Percentiles rank a stretch among this genome's conserved stretches.
Evolutionary conservation across 2,329 filamentous ascomycete genomes (phyloP).

Genomic region (Neoarthrinium moseri): DNA sequence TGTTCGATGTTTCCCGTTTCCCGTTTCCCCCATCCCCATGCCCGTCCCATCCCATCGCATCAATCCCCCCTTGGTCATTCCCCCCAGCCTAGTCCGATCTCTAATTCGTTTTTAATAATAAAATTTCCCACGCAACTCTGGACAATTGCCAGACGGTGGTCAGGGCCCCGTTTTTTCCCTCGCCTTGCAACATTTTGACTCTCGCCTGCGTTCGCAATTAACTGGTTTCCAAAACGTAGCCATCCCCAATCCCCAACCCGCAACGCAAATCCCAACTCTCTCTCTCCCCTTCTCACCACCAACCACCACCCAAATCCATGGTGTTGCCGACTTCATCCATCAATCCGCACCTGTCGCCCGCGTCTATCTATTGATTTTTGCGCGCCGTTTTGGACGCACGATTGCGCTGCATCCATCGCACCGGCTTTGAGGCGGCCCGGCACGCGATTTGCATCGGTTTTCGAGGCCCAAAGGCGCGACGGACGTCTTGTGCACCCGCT

Average conservation of each 20-base stretch:
- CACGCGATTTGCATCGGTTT: constrained; percentile 13
- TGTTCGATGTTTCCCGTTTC: not conserved
- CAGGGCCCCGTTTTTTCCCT: constrained; percentile 47
- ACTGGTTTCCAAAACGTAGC: constrained; percentile 45
- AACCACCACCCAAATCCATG: constrained; percentile 28
- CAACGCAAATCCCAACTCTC: constrained; percentile 33
- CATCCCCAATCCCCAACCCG: constrained; percentile 44
- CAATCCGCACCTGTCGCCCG: constrained; percentile 33
- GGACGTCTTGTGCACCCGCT: constrained; percentile 4
- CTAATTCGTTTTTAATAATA: constrained; percentile 36
- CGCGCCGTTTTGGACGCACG: constrained; percentile 22
- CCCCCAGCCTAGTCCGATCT: constrained; percentile 32
- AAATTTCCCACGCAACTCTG: constrained; percentile 36
- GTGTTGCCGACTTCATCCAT: constrained; percentile 29
- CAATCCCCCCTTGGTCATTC: constrained; percentile 3
- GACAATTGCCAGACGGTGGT: constrained; percentile 26
- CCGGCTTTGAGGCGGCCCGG: constrained; percentile 12
- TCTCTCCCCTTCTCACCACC: constrained; percentile 24
- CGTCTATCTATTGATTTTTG: constrained; percentile 26
- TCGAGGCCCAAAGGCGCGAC: not conserved
- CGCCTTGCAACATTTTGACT: constrained; percentile 19
- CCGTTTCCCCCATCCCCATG: not conserved
- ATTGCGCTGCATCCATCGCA: constrained; percentile 22
- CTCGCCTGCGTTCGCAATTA: constrained; percentile 42
- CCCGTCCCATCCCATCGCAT: not conserved